Base-by-base conservation (phyloP, 2,329 filamentous ascomycete species). In the Bretziella fagacearum region DNA sequence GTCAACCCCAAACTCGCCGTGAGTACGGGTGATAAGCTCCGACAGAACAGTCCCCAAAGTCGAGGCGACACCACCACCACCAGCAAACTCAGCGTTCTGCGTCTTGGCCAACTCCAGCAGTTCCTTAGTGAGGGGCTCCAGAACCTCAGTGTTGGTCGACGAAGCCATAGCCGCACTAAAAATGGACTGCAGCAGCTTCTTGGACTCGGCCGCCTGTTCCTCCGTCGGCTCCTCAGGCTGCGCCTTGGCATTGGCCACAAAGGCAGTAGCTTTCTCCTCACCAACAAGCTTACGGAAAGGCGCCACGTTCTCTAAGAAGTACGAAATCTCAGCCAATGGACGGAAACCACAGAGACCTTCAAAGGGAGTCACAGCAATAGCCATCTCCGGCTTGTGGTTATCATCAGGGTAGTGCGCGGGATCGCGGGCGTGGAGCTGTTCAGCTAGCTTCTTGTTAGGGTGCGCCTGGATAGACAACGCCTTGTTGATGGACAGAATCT, bases 361-460 rank as follows among this genome's bases (percentile, higher is more conserved):
- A 55, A 98, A 98, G 0, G 85, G 81, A 1, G 91, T 96, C 57
- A 98, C 81, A 52, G 91, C 91, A 62, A 98, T 94, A 52, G 91
- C 87, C 91, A 98, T 98, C 65, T 98, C 91, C 27, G 91, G 91
- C 67, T 98, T 98, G 71, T 98, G 91, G 67, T 98, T 98, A 68
- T 96, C 89, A 69, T 98, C 86, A 49, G 89, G 91, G 60, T 98
- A 98, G 68, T 98, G 93, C 65, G 84, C 84, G 42, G 86, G 74
- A 59, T 98, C 89, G 53, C 73, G 77, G 32, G 78, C 74, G 62
- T 96, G 91, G 25, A 98, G 69, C 60, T 85, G 68, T 65, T 93
- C 89, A 44, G 91, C 91, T 11, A 67, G 79, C 64, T 83, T 84
- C 74, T 94, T 94, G 68, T 94, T 93, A 44, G 86, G 86, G 56